Conservation (phyloP, 768 basidiomycete species). For the Leccinum variicolor region DNA sequence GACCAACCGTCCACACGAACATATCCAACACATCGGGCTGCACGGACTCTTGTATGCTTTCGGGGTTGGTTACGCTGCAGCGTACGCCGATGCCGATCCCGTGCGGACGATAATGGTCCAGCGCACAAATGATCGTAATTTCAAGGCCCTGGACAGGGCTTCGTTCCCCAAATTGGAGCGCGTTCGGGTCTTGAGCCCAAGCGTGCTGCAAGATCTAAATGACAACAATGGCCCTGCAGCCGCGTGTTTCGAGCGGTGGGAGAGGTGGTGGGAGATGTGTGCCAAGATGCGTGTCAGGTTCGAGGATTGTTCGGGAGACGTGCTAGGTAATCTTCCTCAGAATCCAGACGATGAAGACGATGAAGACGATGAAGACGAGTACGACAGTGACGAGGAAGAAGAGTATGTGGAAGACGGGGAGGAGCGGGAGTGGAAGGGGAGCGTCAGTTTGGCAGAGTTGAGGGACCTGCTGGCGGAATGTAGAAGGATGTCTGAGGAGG, state of each 20-base stretch:
- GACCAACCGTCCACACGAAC: constrained; percentile 50
- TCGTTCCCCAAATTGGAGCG: constrained; percentile 62
- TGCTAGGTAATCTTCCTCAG: constrained; percentile 45
- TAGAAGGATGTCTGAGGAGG: constrained; percentile 39
- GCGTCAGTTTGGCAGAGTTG: constrained; percentile 40
- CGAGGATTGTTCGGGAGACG: constrained; percentile 73
- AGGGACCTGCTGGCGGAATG: constrained; percentile 58
- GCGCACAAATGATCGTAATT: constrained; percentile 64
- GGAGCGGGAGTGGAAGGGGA: constrained; percentile 25
- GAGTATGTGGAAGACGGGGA: constrained; percentile 30
- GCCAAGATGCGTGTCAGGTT: constrained; percentile 48
- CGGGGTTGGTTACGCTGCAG: constrained; percentile 54
- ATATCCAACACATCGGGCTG: constrained; percentile 60
- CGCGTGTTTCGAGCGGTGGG: constrained; percentile 51
- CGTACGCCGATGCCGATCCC: constrained; percentile 39
- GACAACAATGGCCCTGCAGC: constrained; percentile 46
- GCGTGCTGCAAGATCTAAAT: constrained; percentile 57
- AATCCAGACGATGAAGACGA: constrained; percentile 33
- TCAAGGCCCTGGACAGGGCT: constrained; percentile 45
- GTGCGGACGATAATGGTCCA: constrained; percentile 43
- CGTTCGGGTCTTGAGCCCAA: constrained; percentile 56
- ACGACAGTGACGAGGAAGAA: constrained; percentile 32
- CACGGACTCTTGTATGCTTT: constrained; percentile 71
- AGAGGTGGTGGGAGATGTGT: constrained; percentile 64
- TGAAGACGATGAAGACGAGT: constrained; percentile 32